Base-by-base conservation (phyloP, 2,329 filamentous ascomycete genomes). In the Rugonectria rugulosa region DNA sequence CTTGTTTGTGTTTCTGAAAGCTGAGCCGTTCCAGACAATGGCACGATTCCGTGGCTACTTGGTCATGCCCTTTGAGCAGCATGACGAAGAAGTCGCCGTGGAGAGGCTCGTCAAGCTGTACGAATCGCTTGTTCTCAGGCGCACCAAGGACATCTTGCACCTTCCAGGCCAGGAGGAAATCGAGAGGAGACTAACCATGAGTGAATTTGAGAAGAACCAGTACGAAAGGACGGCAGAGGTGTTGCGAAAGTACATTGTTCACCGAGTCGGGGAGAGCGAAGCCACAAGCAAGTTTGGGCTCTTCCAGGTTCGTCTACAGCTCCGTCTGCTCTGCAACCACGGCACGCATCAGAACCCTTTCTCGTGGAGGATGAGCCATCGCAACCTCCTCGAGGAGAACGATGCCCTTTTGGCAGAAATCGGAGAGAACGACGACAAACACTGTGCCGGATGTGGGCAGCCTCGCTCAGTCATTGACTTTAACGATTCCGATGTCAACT, bases 321-420 rank as follows among this genome's bases (percentile, higher is more conserved):
- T 82, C 11, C 73, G 79, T 0, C 75, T 80, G 6, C 56, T 82
- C 2, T 81, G 79, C 63, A 81, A 82, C 50, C 79, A 81, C 56
- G 79, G 79, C 1, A 82, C 80, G 0, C 78, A 71, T 59, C 79
- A 81, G 56, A 72, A 77, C 29, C 68, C 63, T 0, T 77, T 79
- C 38, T 77, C 75, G 2, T 81, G 78, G 78, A 66, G 66, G 36
- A 70, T 68, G 21, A 68, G 69, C 4, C n/a, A n/a, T n/a, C 71
- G 38, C 4, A 46, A 41, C 11, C 34, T 14, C 10, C 1, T 12
- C 2, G 50, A 79, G n/a, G 73, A 74, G 32, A 61, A 65, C 48
- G 68, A 73, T 38, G 68, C 66, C 6, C 29, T 63, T 10, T 44
- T 66, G 9, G 36, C 37, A 8, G 64, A 60, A 10, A 19, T 66